Evolutionary conservation across 345 rosid species (phyloP).

Genomic region (Brassica nigra): DNA sequence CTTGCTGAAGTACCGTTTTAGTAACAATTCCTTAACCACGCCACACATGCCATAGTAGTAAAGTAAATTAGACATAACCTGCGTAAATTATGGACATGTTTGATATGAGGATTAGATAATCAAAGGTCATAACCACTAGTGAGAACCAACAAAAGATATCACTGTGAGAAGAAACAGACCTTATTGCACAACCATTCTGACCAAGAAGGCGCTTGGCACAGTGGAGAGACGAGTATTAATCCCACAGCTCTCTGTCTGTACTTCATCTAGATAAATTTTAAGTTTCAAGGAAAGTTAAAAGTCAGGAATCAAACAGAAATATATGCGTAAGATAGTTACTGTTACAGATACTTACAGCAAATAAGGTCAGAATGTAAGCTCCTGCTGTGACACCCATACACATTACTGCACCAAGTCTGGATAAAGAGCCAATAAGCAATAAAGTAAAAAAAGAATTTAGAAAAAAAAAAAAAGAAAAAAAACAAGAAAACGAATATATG

Average conservation of each 20-base stretch:
- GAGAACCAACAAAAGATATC: slow-evolving; percentile 17
- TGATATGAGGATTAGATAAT: slow-evolving; percentile 17
- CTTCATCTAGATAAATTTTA: slow-evolving; percentile 58
- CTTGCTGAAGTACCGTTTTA: slow-evolving; percentile 93
- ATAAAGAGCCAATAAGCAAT: slow-evolving; percentile 15
- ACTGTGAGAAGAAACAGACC: slow-evolving; percentile 46
- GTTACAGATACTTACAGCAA: slow-evolving; percentile 68
- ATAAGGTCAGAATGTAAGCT: slow-evolving; percentile 87
- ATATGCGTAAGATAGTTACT: not conserved
- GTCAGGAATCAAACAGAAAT: not conserved
- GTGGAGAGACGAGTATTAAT: slow-evolving; percentile 89
- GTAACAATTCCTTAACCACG: slow-evolving; percentile 78
- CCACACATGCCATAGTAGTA: slow-evolving; percentile 97
- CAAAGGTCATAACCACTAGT: not conserved
- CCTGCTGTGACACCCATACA: slow-evolving; percentile 99
- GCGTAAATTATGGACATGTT: slow-evolving; percentile 29
- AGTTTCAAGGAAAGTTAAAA: slow-evolving; percentile 4
- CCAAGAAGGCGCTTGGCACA: slow-evolving; percentile 95
- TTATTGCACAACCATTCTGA: slow-evolving; percentile 89
- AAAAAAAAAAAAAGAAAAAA: not conserved
- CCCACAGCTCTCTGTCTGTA: slow-evolving; percentile 88
- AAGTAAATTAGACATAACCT: slow-evolving; percentile 84
- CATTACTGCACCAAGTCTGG: slow-evolving; percentile 93
- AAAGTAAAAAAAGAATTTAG: slow-evolving; percentile 6
- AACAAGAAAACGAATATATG: not conserved